phyloP scores from a whole-genome alignment of 176 grass and related monocot species.

The Carex cristatella region DNA sequence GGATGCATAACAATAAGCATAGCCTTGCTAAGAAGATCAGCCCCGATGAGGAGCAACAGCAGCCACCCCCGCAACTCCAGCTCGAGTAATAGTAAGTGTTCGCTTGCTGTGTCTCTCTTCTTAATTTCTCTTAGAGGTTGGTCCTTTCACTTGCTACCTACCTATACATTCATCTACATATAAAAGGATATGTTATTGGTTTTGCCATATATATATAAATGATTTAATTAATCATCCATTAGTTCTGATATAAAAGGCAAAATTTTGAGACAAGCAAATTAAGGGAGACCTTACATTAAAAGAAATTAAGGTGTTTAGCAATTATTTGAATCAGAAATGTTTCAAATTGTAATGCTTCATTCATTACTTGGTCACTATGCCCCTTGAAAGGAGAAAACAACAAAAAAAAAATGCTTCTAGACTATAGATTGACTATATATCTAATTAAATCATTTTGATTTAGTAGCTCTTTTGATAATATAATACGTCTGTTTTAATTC shows the following conservation, averaged over 20 bases:
- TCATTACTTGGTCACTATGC: not conserved
- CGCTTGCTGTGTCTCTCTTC: not conserved
- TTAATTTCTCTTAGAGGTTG: slow-evolving; percentile 6
- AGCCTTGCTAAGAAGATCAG: slow-evolving; percentile 51
- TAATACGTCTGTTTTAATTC: not conserved
- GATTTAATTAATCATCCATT: not conserved
- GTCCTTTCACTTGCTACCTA: not conserved
- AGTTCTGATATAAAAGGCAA: not conserved
- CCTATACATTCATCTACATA: not conserved
- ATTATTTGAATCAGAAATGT: not conserved
- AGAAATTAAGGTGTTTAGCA: not conserved
- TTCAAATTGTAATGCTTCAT: not conserved
- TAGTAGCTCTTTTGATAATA: not conserved
- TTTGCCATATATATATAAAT: not conserved
- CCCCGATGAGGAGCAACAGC: slow-evolving; percentile 16
- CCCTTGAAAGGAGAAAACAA: not conserved
- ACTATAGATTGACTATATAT: not conserved
- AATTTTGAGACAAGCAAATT: not conserved
- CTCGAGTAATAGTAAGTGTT: not conserved
- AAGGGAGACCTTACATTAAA: no score
- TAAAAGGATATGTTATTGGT: not conserved
- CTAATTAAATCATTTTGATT: not conserved
- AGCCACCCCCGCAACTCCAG: slow-evolving; percentile 9
- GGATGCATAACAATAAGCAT: slow-evolving; percentile 99
- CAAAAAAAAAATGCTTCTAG: not conserved